Evolutionary conservation across 306 rosid species (phyloP).

Genomic region (Dalbergia cultrata): DNA sequence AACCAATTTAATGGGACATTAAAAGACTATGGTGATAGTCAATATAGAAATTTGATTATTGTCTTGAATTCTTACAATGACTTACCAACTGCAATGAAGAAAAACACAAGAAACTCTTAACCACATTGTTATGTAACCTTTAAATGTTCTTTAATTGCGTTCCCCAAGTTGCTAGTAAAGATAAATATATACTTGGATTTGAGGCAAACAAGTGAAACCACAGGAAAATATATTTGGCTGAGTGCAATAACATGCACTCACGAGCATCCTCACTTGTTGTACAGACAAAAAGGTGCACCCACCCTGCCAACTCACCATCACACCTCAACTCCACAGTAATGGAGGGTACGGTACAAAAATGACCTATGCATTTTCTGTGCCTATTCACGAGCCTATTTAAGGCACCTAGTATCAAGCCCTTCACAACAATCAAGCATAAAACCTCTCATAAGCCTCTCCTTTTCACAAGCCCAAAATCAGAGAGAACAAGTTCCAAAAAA

Average conservation of each 20-base stretch:
- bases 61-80: constrained; percentile 47
- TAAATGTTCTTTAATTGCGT: constrained; percentile 43
- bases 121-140: constrained; percentile 30
- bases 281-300: constrained; percentile 56
- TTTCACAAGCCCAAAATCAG: constrained; percentile 21
- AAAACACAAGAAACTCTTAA: constrained; percentile 29
- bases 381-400: constrained; percentile 82
- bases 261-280: constrained; percentile 63
- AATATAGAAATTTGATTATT: constrained; percentile 5
- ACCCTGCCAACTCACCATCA: constrained; percentile 61
- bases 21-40: constrained; percentile 18
- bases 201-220: neutral
- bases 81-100: constrained; percentile 45
- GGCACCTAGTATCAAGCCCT: constrained; percentile 45
- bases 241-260: constrained; percentile 65
- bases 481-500: constrained; percentile 11
- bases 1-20: constrained; percentile 44
- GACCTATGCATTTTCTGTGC: constrained; percentile 44
- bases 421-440: constrained; percentile 25
- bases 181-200: neutral
- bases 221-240: neutral
- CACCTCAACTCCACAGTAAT: constrained; percentile 43
- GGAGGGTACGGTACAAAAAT: constrained; percentile 22
- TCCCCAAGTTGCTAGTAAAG: constrained; percentile 29
- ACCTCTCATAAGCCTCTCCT: constrained; percentile 21